Evolutionary conservation across 2,329 filamentous ascomycete genomes (phyloP), one percentile per base, ranked within the genome.

Genomic region (Pseudogymnoascus sp.): DNA sequence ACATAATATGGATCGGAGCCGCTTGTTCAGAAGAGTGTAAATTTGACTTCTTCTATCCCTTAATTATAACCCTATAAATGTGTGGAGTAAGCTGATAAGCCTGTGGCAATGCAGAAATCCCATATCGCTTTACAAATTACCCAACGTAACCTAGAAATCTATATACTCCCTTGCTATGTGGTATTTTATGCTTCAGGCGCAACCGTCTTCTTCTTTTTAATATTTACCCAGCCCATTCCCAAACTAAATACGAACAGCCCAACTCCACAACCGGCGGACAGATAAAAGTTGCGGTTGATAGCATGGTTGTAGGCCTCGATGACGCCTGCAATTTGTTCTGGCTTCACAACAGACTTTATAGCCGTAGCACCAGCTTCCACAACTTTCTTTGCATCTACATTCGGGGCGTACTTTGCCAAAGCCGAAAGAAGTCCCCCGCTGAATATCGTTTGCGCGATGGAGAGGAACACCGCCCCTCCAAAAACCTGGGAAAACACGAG

Each of bases 191-290:
- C 31, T 39, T 59, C 55, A 23, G 55, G 55, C 19, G 37, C 11
- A 59, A 59, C 63, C 4, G 60, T 55, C 38, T 64, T 65, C 66
- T 73, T 74, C 66, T 77, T 75, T 35, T 78, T 74, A 37, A 81
- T 72, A 65, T 78, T 76, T 10, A 74, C 74, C 74, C 77, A 80
- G 0, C 80, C 80, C 67, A 81, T 74, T 0, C 78, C 79, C 67
- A 75, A 68, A 35, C 59, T 52, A 12, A 65, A 61, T n/a, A 65
- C 11, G 43, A 68, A 68, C 1, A 45, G 61, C 6, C 29, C 61
- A 26, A 39, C 62, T 7, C 63, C 65, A n/a, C 62, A 39, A 1
- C 59, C 65, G n/a, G 62, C 64, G 4, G 59, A 64, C 31, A 70
- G 41, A 61, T 70, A 71, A 19, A 70, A 65, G 2, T 66, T 66